phyloP scores from a whole-genome alignment of 495 filamentous ascomycete species.

The Neurospora sp. region DNA sequence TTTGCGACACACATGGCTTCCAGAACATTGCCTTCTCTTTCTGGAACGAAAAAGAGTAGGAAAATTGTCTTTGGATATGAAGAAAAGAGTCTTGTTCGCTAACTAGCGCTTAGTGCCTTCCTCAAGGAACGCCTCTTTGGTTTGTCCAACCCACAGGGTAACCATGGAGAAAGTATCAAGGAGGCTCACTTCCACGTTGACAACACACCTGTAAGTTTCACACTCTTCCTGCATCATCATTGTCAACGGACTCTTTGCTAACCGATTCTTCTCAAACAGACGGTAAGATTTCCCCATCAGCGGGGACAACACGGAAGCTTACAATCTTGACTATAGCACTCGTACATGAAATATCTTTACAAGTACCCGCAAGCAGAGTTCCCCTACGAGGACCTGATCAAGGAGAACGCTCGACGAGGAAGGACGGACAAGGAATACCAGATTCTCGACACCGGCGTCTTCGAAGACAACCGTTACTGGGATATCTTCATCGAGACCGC shows the following conservation, averaged over 20 bases:
- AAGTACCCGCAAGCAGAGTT: slow-evolving; percentile 91
- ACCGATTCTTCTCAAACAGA: slow-evolving; percentile 21
- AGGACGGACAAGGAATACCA: slow-evolving; percentile 80
- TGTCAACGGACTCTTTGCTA: slow-evolving; percentile 6
- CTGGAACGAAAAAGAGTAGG: slow-evolving; percentile 95
- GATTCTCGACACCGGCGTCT: slow-evolving; percentile 80
- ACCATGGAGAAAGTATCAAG: slow-evolving; percentile 93
- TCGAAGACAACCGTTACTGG: slow-evolving; percentile 90
- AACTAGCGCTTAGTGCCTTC: slow-evolving; percentile 51
- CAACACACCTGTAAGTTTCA: slow-evolving; percentile 60
- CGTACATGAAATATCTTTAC: slow-evolving; percentile 98
- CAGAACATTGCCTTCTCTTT: slow-evolving; percentile 93
- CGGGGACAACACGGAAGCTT: slow-evolving; percentile 1
- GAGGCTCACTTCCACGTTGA: slow-evolving; percentile 94
- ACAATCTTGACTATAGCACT: slow-evolving; percentile 51
- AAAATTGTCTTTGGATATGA: neutral
- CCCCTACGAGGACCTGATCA: slow-evolving; percentile 76
- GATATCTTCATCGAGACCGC: slow-evolving; percentile 95
- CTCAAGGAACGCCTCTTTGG: slow-evolving; percentile 93
- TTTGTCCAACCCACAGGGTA: slow-evolving; percentile 88
- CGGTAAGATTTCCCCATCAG: slow-evolving; percentile 23
- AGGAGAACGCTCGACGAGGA: slow-evolving; percentile 69
- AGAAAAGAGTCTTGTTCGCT: neutral
- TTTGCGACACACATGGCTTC: slow-evolving; percentile 80
- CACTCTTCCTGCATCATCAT: neutral